Evolutionary conservation across 257 asterid species (phyloP), one percentile per base, ranked within the genome.

Genomic region (Nemophila menziesii): DNA sequence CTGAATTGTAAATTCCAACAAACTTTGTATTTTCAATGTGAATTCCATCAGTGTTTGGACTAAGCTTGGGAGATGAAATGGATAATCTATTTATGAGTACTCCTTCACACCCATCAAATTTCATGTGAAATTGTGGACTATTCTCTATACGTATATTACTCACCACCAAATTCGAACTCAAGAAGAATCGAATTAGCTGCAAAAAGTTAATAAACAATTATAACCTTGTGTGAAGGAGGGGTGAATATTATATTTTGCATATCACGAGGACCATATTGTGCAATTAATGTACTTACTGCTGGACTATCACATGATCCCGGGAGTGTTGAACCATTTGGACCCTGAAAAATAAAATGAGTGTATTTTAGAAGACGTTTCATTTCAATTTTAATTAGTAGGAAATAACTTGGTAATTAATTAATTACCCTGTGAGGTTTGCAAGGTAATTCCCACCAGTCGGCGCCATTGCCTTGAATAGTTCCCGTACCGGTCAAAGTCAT

Each of bases 301-400:
- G 99, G 99, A 63, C 96, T 90, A 63, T 85, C 78, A 59, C 99
- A 90, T 57, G 96, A 94, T 50, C 96, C 96, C 3, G 80, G 73
- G 68, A 90, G 60, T 33, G 96, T 90, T 46, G 96, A 64, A 49
- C 99, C 96, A 61, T 82, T 64, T 16, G 94, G 92, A 34, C 96
- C 99, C 94, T 81, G 80, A 60, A 75, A 74, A 34, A 49, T 7
- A 29, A 29, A 29, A 29, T 29, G 12, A 29, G 12, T 29, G 12
- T 2, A 29, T 7, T 29, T 13, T 7, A 2, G 9, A 29, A 7
- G 3, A 46, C 22, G 7, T 8, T 16, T 23, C 8, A 15, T 9
- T 17, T 17, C 16, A 16, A 40, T 15, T 40, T 40, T 5, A 5
- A 12, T 1, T n/a, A 38, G 17, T 37, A 19, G 16, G 19, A 36